Evolutionary conservation across 1,139 yeast species (phyloP), one percentile per base, ranked within the genome.

Genomic region (Magnusiomyces suaveolens): DNA sequence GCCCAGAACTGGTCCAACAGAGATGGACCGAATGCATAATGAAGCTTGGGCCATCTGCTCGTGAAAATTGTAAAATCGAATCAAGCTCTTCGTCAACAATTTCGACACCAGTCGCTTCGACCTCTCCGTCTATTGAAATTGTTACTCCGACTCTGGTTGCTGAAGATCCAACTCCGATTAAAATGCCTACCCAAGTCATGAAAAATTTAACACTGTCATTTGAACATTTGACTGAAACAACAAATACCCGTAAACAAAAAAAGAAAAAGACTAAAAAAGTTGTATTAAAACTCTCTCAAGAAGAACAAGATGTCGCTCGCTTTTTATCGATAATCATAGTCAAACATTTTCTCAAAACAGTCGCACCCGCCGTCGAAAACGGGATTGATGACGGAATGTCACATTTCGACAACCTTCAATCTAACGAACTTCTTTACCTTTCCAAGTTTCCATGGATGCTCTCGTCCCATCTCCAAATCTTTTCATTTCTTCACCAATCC

Each of bases 381-480:
- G 18, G 18, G 6, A 38, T 16, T 38, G 43, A 10, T n/a, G 48
- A 49, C 18, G 53, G 48, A 39, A 36, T 48, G 16, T 21, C 20
- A 16, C 51, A 44, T n/a, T 82, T 81, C 60, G 63, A 72, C 12
- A 59, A 65, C 10, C 70, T 83, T 12, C 86, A 83, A 61, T 77
- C 84, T 0, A 80, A 80, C 59, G 87, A 83, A 60, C 56, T 66
- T 1, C 75, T 73, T 41, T 82, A 80, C 62, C 72, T 80, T 3
- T 56, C 64, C 24, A 71, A 68, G 57, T 81, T 74, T 58, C 86
- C 86, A 0, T 73, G 72, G 29, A 66, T 83, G 16, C 63, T 82
- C 43, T 67, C 72, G 46, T 75, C 84, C 1, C 82, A 81, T 62
- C 69, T 75, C 46, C 69, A 69, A 50, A 76, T 80, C 1, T 83